These are phyloP conservation scores for Penicillium simplicissimum DNA, from an alignment of 495 filamentous ascomycete species.

Conservation along the genomic window DNA sequence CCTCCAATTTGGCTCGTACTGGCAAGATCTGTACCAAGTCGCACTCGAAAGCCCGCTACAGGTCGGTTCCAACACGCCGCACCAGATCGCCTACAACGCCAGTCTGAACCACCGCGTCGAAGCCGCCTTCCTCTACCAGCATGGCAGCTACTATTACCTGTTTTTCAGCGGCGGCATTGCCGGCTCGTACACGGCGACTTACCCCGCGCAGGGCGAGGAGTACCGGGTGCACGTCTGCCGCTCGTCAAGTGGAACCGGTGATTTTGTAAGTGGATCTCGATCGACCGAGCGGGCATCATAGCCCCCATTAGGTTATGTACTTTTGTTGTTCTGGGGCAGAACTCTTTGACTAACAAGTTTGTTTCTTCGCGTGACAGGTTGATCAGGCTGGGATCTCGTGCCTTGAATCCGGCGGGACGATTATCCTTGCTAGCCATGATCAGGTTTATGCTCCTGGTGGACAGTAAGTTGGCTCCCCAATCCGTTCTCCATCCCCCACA, in stretches of 20 bases:
- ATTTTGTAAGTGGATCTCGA: constrained; percentile 48
- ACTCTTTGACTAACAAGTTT: neutral
- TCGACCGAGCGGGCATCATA: neutral
- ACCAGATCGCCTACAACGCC: constrained; percentile 57
- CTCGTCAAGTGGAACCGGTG: constrained; percentile 50
- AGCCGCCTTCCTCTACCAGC: constrained; percentile 56
- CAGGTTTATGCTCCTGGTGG: constrained; percentile 72
- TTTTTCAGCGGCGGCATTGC: constrained; percentile 66
- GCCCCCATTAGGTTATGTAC: neutral
- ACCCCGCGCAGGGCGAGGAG: constrained; percentile 58
- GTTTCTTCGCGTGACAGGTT: constrained; percentile 32
- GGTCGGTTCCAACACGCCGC: constrained; percentile 33
- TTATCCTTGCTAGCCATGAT: constrained; percentile 61
- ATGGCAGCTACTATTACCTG: constrained; percentile 62
- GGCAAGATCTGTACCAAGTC: constrained; percentile 66
- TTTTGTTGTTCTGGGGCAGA: neutral
- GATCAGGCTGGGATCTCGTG: constrained; percentile 60
- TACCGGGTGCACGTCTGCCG: constrained; percentile 69
- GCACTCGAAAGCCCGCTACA: constrained; percentile 49
- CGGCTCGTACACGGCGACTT: constrained; percentile 52
- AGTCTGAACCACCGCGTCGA: constrained; percentile 58
- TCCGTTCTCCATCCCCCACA: too few species aligned
- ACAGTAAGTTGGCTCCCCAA: constrained; percentile 41
- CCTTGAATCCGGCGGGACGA: constrained; percentile 60
- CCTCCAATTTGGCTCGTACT: constrained; percentile 71